These are phyloP conservation scores for Tolypocladium album DNA, from an alignment of 2,329 filamentous ascomycete genomes.

Conservation along the genomic window DNA sequence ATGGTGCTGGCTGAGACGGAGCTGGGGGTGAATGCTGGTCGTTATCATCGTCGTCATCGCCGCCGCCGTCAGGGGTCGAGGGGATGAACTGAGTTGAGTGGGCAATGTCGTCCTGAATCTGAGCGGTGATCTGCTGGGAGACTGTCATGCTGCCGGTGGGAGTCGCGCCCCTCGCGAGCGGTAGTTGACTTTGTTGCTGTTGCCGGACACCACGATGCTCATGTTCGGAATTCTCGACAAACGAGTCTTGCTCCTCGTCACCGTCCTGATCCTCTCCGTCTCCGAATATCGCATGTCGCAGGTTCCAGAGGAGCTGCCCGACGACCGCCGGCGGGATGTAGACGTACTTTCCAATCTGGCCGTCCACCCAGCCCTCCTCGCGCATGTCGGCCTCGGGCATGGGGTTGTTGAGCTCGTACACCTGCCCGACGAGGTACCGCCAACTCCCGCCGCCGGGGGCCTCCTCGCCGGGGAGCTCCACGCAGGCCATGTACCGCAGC, in stretches of 20 bases:
- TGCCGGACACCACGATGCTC: background rate
- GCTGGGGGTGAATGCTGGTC: background rate
- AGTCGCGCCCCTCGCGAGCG: background rate
- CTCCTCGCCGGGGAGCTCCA: conserved; percentile 30
- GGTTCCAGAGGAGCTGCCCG: conserved; percentile 46
- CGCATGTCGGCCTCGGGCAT: conserved; percentile 40
- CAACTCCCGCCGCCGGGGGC: conserved; percentile 20
- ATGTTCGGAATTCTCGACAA: background rate
- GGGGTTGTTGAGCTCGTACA: conserved; percentile 54
- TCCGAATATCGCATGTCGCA: conserved; percentile 38
- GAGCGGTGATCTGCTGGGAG: conserved; percentile 41
- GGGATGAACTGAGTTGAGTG: conserved; percentile 27
- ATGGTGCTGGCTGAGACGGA: background rate
- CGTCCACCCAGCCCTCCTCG: conserved; percentile 41
- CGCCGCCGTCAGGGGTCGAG: conserved; percentile 17
- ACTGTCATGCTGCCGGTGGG: conserved; percentile 21
- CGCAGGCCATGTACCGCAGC: conserved; percentile 48
- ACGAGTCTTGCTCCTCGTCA: conserved; percentile 9
- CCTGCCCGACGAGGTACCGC: conserved; percentile 24
- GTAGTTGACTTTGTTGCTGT: background rate
- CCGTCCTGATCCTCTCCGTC: conserved; percentile 11
- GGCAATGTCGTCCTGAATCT: conserved; percentile 35
- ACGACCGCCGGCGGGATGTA: conserved; percentile 47
- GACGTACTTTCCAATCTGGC: conserved; percentile 37
- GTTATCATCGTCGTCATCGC: conserved; percentile 1